These are phyloP conservation scores for Lasiosphaeria miniovina DNA, from an alignment of 495 filamentous ascomycete species.

Conservation along the genomic window DNA sequence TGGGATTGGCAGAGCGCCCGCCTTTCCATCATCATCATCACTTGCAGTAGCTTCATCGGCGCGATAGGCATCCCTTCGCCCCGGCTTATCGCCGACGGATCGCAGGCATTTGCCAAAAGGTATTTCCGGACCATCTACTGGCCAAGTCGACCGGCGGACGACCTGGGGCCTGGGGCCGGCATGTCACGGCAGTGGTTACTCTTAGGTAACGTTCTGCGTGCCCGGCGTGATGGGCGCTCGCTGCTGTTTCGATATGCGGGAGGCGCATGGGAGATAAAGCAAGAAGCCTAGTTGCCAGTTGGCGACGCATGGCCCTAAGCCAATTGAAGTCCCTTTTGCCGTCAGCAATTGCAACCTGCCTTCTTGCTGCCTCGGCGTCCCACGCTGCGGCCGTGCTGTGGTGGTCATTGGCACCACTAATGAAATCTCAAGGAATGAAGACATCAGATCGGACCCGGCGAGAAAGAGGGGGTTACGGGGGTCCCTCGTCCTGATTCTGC, in stretches of 20 bases:
- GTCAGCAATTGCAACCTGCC: constrained; percentile 3
- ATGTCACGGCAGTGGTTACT: constrained; percentile 15
- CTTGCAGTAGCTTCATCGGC: constrained; percentile 6
- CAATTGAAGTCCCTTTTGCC: constrained; percentile 8
- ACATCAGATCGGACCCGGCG: constrained; percentile 13
- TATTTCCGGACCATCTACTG: constrained; percentile 3
- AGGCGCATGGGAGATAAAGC: constrained; percentile 22
- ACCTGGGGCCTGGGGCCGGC: constrained; percentile 3
- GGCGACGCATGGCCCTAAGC: neutral
- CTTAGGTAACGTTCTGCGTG: constrained; percentile 17
- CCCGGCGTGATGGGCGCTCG: neutral
- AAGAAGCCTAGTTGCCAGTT: constrained; percentile 6
- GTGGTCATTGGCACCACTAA: constrained; percentile 19
- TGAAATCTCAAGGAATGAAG: constrained; percentile 19
- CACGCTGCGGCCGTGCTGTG: constrained; percentile 14
- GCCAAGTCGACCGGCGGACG: neutral
- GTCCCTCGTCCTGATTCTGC: constrained; percentile 1
- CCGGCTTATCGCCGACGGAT: neutral
- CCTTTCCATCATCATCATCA: neutral
- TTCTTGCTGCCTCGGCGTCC: constrained; percentile 3
- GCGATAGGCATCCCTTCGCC: neutral
- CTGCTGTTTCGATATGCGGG: constrained; percentile 9
- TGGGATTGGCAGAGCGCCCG: constrained; percentile 10
- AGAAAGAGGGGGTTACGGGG: constrained; percentile 13
- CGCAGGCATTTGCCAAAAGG: too few relatives aligned